Base-by-base conservation (phyloP, 371 early-diverging fungal species). In the Syncephalastrum sp. region DNA sequence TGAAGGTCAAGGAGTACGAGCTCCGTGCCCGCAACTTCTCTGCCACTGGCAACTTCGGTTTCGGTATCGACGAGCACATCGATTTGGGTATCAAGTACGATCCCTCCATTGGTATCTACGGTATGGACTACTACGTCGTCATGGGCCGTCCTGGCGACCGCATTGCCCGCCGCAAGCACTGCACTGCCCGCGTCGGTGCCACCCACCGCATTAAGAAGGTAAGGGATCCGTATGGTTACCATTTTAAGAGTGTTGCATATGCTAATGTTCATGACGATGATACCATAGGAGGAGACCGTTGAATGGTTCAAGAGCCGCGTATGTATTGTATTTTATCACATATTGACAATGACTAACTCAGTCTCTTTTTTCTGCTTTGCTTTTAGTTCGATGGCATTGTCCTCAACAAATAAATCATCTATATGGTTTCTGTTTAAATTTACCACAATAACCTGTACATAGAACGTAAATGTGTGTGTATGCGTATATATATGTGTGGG, bases 51-150 rank as follows among this genome's bases (percentile, higher is more conserved):
- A 98, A 98, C 92, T 99, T 99, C 74, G 99, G 99, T 68, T 99
- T 99, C 88, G 99, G 99, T 92, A 94, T 99, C 85, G 91, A 97
- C 72, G 99, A 99, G 87, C 99, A 99, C 88, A 99, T 99, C 66
- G 99, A 99, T 84, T 87, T 99, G 74, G 99, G 99, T 70, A 98
- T 99, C 87, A 99, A 99, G 91, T 99, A 99, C 87, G 99, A 99
- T 83, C 99, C 99, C 49, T 86, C 88, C 79, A 98, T 99, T 72
- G 97, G 98, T 86, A 95, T 95, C 70, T 96, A 95, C 81, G 96
- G 95, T 72, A 93, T 98, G 95, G 97, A 97, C 83, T 97, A 96
- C 82, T 94, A 89, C 85, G 93, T 98, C 69, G 95, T 97, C 82
- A 91, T 99, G 89, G 93, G 94, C 61, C 95, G 98, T 77, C 96